phyloP scores from a whole-genome alignment of 306 rosid genomes.

The Prunus armeniaca region DNA sequence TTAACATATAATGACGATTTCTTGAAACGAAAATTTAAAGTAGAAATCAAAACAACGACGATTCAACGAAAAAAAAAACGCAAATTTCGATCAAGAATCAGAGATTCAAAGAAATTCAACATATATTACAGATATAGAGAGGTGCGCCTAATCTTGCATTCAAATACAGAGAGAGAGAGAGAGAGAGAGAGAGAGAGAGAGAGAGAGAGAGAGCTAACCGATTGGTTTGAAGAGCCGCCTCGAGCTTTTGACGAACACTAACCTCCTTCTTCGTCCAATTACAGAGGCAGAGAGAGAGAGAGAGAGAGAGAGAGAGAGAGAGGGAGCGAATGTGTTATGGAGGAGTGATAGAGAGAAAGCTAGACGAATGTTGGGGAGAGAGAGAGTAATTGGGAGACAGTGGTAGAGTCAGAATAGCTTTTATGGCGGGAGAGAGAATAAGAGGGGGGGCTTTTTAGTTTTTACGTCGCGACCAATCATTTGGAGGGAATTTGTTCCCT shows the following conservation, averaged over 20 bases:
- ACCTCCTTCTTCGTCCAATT: neutral
- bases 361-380: neutral
- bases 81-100: neutral
- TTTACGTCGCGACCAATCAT: slow-evolving; percentile 48
- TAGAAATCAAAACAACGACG: neutral
- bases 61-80: neutral
- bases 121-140: too few relatives aligned
- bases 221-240: neutral
- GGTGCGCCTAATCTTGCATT: neutral
- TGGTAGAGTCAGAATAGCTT: slow-evolving; percentile 18
- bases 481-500: slow-evolving; percentile 75
- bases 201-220: slow-evolving; percentile 8
- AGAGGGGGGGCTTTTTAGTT: neutral
- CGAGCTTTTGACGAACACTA: neutral
- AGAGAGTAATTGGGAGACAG: slow-evolving; percentile 22
- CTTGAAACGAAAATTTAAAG: neutral
- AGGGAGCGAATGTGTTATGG: neutral
- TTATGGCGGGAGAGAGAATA: slow-evolving; percentile 40
- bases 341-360: neutral
- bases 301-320: neutral
- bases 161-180: neutral
- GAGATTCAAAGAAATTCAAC: neutral
- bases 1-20: neutral
- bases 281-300: neutral
- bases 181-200: neutral